Percentiles rank a stretch among this genome's conserved stretches.
phyloP scores from a whole-genome alignment of 352 stramenopile species.

The Phytophthora sansomeana region DNA sequence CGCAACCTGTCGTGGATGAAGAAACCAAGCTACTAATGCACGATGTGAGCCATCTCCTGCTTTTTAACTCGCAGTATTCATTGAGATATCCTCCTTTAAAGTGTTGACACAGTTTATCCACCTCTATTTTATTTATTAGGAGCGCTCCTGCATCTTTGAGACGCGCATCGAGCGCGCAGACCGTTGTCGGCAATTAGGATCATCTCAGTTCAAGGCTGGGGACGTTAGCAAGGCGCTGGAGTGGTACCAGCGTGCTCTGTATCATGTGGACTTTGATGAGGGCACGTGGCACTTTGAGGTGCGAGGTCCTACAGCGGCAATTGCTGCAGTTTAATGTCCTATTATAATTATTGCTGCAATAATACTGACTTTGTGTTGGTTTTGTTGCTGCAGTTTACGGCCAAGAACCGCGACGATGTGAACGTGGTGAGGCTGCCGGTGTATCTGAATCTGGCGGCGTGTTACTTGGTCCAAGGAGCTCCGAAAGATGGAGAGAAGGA shows the following conservation, averaged over 20 bases:
- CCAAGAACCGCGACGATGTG: constrained; percentile 74
- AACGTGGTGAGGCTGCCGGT: constrained; percentile 79
- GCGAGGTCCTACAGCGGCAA: background rate
- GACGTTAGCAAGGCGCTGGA: constrained; percentile 53
- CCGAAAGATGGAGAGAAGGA: constrained; percentile 44
- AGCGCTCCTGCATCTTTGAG: constrained; percentile 88
- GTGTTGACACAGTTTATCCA: background rate
- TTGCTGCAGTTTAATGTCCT: background rate
- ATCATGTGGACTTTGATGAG: constrained; percentile 88
- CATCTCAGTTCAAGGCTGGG: constrained; percentile 60
- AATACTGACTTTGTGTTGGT: background rate
- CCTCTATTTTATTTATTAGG: constrained; percentile 40
- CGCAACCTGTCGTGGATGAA: constrained; percentile 24
- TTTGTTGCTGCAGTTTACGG: constrained; percentile 56
- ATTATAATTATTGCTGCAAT: background rate
- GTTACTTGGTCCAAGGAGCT: constrained; percentile 58
- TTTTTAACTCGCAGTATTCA: constrained; percentile 13
- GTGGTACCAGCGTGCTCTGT: constrained; percentile 83
- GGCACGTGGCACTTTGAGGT: constrained; percentile 89
- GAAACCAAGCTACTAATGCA: constrained; percentile 48
- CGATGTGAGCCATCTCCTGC: constrained; percentile 26
- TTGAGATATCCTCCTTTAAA: constrained; percentile 13
- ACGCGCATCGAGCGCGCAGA: constrained; percentile 74
- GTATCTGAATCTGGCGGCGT: constrained; percentile 85
- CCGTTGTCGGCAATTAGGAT: constrained; percentile 74